These are phyloP conservation scores for Nannochloris sp. DNA, from an alignment of 139 green algal genomes.

Conservation along the genomic window DNA sequence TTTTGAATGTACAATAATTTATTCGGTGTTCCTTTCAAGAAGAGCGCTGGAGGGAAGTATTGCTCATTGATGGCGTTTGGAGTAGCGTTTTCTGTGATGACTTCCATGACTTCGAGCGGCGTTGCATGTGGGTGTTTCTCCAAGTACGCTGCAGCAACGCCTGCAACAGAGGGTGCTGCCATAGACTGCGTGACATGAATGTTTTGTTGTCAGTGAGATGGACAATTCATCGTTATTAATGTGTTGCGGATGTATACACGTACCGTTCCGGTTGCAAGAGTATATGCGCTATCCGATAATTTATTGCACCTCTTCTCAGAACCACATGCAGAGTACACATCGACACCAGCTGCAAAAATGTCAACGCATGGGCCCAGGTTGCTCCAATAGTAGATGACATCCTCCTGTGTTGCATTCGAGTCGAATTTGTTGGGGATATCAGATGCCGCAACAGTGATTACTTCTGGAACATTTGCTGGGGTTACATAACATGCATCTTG, in stretches of 20 bases:
- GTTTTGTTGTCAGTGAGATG: too few species aligned
- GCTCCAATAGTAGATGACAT: conserved; percentile 1
- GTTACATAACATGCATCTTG: conserved; percentile 42
- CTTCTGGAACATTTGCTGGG: conserved; percentile 34
- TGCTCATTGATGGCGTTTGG: conserved; percentile 2
- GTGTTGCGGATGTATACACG: too few species aligned
- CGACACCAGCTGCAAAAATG: conserved; percentile 38
- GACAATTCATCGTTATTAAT: too few species aligned
- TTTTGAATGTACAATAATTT: conserved; percentile 14
- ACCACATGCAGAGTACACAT: conserved; percentile 41
- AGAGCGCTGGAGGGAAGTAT: not conserved
- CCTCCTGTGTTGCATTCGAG: not conserved
- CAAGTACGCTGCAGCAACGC: conserved; percentile 38
- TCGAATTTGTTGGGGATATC: conserved; percentile 27
- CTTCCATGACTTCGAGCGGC: conserved; percentile 6
- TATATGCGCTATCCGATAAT: conserved; percentile 14
- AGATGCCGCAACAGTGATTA: conserved; percentile 33
- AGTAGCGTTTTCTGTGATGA: conserved; percentile 9
- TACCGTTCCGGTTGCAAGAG: conserved; percentile 20
- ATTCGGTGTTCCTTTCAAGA: conserved; percentile 25
- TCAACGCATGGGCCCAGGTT: conserved; percentile 30
- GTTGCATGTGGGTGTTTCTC: conserved; percentile 4
- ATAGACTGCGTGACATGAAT: conserved; percentile 4
- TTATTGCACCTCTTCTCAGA: conserved; percentile 16
- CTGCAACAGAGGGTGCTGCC: conserved; percentile 48